Evolutionary conservation across 768 basidiomycete species (phyloP).

Genomic region (Lactarius pseudohatsudake): DNA sequence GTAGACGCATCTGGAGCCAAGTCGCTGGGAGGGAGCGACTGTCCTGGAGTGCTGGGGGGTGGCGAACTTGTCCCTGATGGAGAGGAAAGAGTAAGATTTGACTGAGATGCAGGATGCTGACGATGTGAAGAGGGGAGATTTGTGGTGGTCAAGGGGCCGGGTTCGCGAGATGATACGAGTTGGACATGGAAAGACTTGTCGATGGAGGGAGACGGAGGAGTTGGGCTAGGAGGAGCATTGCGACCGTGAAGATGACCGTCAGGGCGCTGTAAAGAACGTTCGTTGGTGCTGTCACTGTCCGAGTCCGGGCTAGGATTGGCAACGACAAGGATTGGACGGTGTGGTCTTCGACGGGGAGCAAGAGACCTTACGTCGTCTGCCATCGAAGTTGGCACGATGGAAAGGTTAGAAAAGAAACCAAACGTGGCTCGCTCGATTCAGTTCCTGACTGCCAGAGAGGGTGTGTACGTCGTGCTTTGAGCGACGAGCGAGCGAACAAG

Average conservation of each 20-base stretch:
- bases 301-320: conserved; percentile 59
- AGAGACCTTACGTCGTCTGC: conserved; percentile 56
- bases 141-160: conserved; percentile 40
- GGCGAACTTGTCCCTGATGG: conserved; percentile 71
- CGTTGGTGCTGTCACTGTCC: conserved; percentile 43
- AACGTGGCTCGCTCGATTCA: neutral
- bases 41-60: conserved; percentile 64
- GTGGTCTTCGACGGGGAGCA: conserved; percentile 33
- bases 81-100: conserved; percentile 63
- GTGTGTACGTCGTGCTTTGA: neutral
- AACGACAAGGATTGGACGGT: conserved; percentile 50
- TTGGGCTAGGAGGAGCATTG: conserved; percentile 34
- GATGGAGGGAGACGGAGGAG: conserved; percentile 35
- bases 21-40: conserved; percentile 46
- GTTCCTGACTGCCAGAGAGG: neutral
- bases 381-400: conserved; percentile 39
- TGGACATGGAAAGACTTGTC: conserved; percentile 31
- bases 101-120: conserved; percentile 38
- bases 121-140: conserved; percentile 35
- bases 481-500: neutral
- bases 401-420: neutral
- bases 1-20: conserved; percentile 41
- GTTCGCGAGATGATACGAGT: conserved; percentile 32
- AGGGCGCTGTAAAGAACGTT: conserved; percentile 18
- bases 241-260: conserved; percentile 29